Base-by-base conservation (phyloP, 345 rosid genomes). In the Murraya koenigii region DNA sequence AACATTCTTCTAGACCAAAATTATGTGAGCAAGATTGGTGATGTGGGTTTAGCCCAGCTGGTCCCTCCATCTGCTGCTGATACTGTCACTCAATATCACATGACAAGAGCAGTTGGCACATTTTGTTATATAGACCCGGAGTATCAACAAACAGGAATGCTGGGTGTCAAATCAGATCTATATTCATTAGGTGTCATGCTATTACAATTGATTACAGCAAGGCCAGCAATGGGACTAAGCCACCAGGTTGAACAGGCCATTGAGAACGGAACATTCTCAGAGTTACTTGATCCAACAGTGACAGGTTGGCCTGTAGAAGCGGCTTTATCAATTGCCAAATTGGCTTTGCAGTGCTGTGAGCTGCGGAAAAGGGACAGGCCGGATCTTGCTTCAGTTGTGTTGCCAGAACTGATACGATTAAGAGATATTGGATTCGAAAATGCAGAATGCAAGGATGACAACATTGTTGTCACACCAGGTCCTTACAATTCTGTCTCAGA, bases 21-120 rank as follows among this genome's bases (percentile, higher is more conserved):
- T 75, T 80, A 79, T n/a, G 81, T 66, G 17, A 87, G 97, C 83
- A 93, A 95, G 84, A 89, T 92, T 72, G 65, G 90, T 7, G 97
- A 95, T 23, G 97, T 93, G 32, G 98, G 95, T 26, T 84, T 93
- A 66, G 93, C 95, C 41, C 84, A 89, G 82, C 85, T 93, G 39
- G 92, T 95, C 32, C 98, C 98, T n/a, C 80, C 83, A 4, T 54
- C 90, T 22, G 66, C 62, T 30, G 86, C 89, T 47, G 85, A 87
- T 75, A 82, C 66, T 74, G 78, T 78, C 82, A 81, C 86, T 10
- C 80, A 83, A 20, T 93, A 89, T 80, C 86, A 74, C 77, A 60
- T 87, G 89, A 95, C 98, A 20, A 89, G 89, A 65, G 95, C 98
- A 36, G 95, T 89, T 6, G 98, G 98, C 17, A 93, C 98, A 60